Base-by-base conservation (phyloP, 805 yeast species). In the Myxozyma vanderwaltii region DNA sequence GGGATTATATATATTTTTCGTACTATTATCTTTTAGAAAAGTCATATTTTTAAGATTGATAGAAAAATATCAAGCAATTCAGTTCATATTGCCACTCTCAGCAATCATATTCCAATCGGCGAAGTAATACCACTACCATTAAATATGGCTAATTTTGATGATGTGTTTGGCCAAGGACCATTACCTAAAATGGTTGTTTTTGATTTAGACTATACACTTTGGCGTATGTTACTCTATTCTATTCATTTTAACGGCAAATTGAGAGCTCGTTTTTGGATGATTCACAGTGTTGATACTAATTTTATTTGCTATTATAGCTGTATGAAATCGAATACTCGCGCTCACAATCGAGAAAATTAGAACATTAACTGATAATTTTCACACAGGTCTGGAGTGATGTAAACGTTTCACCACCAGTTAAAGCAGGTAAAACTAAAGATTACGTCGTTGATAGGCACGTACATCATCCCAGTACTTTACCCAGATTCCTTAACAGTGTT, bases 201-300 rank as follows among this genome's bases (percentile, higher is more conserved):
- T 69, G 94, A 87, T 65, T 73, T 87, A 44, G 94, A 87, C 70
- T 87, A 84, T 68, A 87, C 94, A 0, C 72, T 87, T 35, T 87
- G 94, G 94, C 91, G 88, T 76, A 71, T 58, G 80, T 73, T 27
- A 19, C 24, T 15, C 10, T 38, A 17, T 38, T 17, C 36, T 13
- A 33, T 33, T 12, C 27, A 19, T 13, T 26, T 38, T n/a, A n/a
- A n/a, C n/a, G n/a, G n/a, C n/a, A n/a, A n/a, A n/a, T n/a, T n/a
- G n/a, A n/a, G n/a, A n/a, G n/a, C n/a, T n/a, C n/a, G 19, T 40
- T 24, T 15, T 38, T 19, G 3, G n/a, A 15, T 26, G 17, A n/a
- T 39, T 17, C 8, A 13, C 6, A 26, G 15, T n/a, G 13, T 12
- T 26, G 33, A 26, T n/a, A 17, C 56, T 56, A 56, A 56, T 24